A percentile compares a stretch with the other conserved stretches of the same genome.
phyloP scores from a whole-genome alignment of 2,329 filamentous ascomycete species.

The Colletotrichum sp. region DNA sequence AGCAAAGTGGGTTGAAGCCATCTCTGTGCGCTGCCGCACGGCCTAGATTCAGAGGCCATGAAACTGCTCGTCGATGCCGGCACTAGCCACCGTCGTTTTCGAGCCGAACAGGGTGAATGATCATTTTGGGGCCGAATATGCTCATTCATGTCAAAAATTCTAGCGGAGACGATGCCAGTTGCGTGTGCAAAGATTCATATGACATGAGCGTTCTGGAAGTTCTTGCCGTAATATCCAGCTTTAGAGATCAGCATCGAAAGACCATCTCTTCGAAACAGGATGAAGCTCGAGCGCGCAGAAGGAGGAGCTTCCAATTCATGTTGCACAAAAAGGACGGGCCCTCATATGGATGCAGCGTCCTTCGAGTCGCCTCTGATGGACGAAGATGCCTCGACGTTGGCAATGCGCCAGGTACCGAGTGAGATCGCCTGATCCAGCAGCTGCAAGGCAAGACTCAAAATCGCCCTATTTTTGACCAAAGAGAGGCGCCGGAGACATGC shows the following conservation, averaged over 20 bases:
- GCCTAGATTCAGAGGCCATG: not conserved
- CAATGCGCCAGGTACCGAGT: not conserved
- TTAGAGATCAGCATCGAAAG: not conserved
- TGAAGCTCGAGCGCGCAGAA: not conserved
- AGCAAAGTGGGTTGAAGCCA: not conserved
- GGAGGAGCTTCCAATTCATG: not conserved
- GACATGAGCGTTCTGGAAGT: not conserved
- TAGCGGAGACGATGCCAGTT: not conserved
- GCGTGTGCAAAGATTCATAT: not conserved
- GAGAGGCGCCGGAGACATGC: not conserved
- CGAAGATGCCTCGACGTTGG: not conserved
- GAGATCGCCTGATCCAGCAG: not conserved
- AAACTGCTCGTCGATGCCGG: not conserved
- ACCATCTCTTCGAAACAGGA: not conserved
- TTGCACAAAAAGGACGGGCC: not conserved
- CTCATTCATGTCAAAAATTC: not conserved
- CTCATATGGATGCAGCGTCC: not conserved
- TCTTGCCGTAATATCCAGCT: not conserved
- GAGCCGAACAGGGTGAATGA: not conserved
- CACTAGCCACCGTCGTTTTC: not conserved
- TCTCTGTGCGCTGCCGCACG: slow-evolving; percentile 17
- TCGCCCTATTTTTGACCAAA: not conserved
- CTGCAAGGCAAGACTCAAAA: not conserved
- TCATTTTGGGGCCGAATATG: not conserved
- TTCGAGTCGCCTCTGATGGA: not conserved